Evolutionary conservation across 73 alveolate species (phyloP).

Genomic region (Tetrahymena borealis): DNA sequence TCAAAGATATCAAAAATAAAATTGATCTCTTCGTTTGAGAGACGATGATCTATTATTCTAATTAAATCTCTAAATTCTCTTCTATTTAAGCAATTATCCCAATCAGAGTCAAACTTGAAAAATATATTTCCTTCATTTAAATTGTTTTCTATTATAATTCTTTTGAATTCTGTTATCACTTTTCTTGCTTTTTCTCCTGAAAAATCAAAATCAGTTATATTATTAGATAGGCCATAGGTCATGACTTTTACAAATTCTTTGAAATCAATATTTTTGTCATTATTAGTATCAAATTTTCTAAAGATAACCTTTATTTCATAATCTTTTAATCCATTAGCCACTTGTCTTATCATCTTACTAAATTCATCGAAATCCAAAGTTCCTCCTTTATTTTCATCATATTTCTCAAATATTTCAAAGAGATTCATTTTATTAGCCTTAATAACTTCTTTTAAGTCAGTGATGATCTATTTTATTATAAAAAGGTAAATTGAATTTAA

Average conservation of each 20-base stretch:
- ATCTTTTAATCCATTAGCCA: slow-evolving; percentile 39
- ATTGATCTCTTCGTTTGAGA: slow-evolving; percentile 16
- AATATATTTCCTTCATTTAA: slow-evolving; percentile 16
- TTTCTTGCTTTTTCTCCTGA: slow-evolving; percentile 13
- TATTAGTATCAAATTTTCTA: slow-evolving; percentile 19
- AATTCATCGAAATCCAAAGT: slow-evolving; percentile 30
- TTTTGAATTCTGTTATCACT: slow-evolving; percentile 5
- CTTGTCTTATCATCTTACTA: slow-evolving; percentile 4
- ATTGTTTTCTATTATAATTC: slow-evolving; percentile 6
- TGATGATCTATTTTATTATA: background rate
- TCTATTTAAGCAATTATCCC: slow-evolving; percentile 15
- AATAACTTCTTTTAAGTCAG: slow-evolving; percentile 21
- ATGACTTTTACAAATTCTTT: slow-evolving; percentile 26
- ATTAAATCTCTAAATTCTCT: slow-evolving; percentile 16
- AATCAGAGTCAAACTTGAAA: background rate
- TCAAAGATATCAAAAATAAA: slow-evolving; percentile 24
- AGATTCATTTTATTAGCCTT: slow-evolving; percentile 35
- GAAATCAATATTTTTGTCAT: slow-evolving; percentile 13
- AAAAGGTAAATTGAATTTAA: background rate
- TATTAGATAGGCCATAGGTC: slow-evolving; percentile 11
- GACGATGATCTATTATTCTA: slow-evolving; percentile 12
- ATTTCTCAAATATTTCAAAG: slow-evolving; percentile 7
- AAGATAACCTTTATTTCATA: slow-evolving; percentile 26
- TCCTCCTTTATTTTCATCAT: slow-evolving; percentile 30
- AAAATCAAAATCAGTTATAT: background rate